Evolutionary conservation across 371 early-diverging fungal genomes (phyloP).

Genomic region (Entomophthora muscae): DNA sequence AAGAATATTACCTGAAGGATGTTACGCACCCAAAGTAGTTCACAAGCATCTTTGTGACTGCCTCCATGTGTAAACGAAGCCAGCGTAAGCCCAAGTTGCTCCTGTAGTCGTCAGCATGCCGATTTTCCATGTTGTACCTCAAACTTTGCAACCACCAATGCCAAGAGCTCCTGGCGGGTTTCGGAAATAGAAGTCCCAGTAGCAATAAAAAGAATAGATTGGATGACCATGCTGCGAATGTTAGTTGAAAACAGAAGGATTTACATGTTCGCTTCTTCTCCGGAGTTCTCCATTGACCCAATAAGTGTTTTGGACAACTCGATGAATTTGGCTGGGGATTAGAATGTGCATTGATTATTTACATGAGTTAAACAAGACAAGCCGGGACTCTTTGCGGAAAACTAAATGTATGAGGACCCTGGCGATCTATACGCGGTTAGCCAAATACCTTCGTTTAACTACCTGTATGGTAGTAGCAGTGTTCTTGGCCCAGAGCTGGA

Average conservation of each 20-base stretch:
- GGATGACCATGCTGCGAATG: background rate
- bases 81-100: background rate
- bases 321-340: background rate
- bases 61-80: background rate
- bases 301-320: background rate
- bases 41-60: background rate
- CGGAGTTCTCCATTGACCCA: background rate
- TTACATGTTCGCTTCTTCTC: background rate
- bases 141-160: background rate
- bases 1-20: background rate
- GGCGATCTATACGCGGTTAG: background rate
- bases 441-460: background rate
- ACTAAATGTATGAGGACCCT: background rate
- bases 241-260: background rate
- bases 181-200: background rate
- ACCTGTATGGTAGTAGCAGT: background rate
- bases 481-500: background rate
- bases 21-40: background rate
- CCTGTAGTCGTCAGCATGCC: background rate
- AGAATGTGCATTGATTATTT: background rate
- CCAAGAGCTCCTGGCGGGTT: background rate
- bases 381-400: background rate
- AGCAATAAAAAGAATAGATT: background rate
- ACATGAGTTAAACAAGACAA: constrained; percentile 1
- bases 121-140: background rate